A percentile compares a stretch with the other conserved stretches of the same genome.
phyloP scores from a whole-genome alignment of 257 asterid species.

The Nicotiana otophora region DNA sequence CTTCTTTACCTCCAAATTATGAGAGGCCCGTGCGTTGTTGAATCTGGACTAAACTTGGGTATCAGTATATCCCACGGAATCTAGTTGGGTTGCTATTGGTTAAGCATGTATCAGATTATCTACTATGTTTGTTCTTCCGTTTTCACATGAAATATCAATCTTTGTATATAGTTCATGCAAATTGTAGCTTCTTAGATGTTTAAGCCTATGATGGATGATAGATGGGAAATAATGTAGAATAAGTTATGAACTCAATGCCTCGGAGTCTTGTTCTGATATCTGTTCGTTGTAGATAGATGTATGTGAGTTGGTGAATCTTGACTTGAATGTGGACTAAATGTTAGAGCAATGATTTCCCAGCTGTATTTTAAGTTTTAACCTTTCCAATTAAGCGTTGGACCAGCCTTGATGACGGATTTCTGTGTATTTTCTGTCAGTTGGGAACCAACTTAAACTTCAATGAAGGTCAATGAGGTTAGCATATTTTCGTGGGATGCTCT shows the following conservation, averaged over 20 bases:
- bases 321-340: neutral
- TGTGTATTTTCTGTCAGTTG: too few species aligned
- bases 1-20: constrained; percentile 80
- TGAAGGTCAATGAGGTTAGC: neutral
- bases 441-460: too few species aligned
- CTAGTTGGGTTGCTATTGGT: neutral
- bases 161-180: constrained; percentile 2
- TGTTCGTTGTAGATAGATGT: neutral
- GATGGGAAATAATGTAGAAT: neutral
- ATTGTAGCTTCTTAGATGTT: neutral
- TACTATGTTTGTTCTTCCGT: constrained; percentile 5
- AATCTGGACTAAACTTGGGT: neutral
- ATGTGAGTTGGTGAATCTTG: neutral
- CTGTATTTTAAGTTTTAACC: neutral
- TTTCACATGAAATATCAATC: neutral
- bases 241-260: neutral
- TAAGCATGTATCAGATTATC: neutral
- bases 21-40: constrained; percentile 75
- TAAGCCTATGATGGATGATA: neutral
- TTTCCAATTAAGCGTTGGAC: neutral
- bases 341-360: neutral
- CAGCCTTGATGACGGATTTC: too few species aligned
- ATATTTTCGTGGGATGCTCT: neutral
- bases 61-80: neutral
- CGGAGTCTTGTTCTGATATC: neutral